Base-by-base conservation (phyloP, 345 rosid genomes). In the Hibiscus mutabilis region DNA sequence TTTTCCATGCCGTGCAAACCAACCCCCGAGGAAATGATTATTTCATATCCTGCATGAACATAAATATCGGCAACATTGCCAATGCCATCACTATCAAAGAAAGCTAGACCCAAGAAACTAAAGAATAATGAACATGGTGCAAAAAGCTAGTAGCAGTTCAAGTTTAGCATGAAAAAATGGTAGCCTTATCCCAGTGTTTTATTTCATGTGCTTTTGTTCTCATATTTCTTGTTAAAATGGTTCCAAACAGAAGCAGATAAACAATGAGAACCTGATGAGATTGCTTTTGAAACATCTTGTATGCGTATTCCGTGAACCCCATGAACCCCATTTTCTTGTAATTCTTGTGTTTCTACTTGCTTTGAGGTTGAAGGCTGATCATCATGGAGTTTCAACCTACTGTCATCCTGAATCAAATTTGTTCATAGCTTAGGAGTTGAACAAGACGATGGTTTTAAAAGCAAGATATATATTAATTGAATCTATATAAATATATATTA, bases 21-120 rank as follows among this genome's bases (percentile, higher is more conserved):
- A 55, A 64, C 67, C 29, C 63, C 56, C 49, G 80, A 74, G 40
- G 73, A 21, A 53, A 68, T 22, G 51, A 59, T 13, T 1, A 37
- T 37, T 37, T 37, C 42, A 68, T 66, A 29, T n/a, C 76, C 83
- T 79, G 84, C 66, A 62, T 79, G 81, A 49, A 67, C 18, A 59
- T 53, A 55, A 2, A 37, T 37, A 2, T 13, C 25, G 42, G 13
- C 58, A 79, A 46, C 46, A 46, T 21, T 5, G 14, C 18, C 22
- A 63, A 64, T 4, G 35, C 35, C 35, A 31, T 31, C 52, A 21
- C 6, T 15, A n/a, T n/a, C n/a, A n/a, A n/a, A n/a, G n/a, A n/a
- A n/a, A n/a, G n/a, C n/a, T n/a, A n/a, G n/a, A n/a, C 21, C 4
- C 12, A 42, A 64, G 10, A 35, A 35, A 12, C 11, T 15, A 66